phyloP scores from a whole-genome alignment of 2,329 filamentous ascomycete species.

The Aureobasidium subglaciale region DNA sequence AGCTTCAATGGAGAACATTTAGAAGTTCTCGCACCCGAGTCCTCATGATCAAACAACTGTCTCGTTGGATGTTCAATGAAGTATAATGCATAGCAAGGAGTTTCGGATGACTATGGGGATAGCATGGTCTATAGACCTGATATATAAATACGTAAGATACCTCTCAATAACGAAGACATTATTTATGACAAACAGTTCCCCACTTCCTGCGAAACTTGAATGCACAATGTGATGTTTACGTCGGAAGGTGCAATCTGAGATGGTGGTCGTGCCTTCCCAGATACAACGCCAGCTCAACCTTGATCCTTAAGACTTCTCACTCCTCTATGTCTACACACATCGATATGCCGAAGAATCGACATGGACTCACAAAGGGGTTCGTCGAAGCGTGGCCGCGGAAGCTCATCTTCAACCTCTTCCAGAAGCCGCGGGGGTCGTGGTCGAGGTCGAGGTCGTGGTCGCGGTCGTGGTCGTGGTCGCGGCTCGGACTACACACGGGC shows the following conservation, averaged over 20 bases:
- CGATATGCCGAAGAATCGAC: not conserved
- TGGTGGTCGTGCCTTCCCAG: too few species aligned
- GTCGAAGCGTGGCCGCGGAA: not conserved
- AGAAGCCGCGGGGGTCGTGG: not conserved
- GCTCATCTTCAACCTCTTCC: slow-evolving; percentile 1
- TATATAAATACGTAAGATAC: slow-evolving; percentile 11
- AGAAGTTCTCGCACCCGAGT: slow-evolving; percentile 21
- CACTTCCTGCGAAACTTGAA: not conserved
- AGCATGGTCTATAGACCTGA: not conserved
- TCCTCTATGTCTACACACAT: not conserved
- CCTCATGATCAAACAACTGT: not conserved
- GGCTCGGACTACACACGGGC: not conserved
- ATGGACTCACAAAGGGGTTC: not conserved
- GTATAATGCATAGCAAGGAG: slow-evolving; percentile 1
- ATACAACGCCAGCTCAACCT: too few species aligned
- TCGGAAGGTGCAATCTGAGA: not conserved
- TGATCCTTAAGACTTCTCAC: not conserved
- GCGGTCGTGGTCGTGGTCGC: not conserved
- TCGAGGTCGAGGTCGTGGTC: not conserved
- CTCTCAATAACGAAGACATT: not conserved
- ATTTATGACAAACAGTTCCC: not conserved
- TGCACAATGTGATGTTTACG: not conserved
- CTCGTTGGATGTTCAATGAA: not conserved
- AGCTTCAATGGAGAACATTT: slow-evolving; percentile 47
- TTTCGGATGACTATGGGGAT: not conserved